Conservation (phyloP, 2,329 filamentous ascomycete species). For the Penicillium sp. region DNA sequence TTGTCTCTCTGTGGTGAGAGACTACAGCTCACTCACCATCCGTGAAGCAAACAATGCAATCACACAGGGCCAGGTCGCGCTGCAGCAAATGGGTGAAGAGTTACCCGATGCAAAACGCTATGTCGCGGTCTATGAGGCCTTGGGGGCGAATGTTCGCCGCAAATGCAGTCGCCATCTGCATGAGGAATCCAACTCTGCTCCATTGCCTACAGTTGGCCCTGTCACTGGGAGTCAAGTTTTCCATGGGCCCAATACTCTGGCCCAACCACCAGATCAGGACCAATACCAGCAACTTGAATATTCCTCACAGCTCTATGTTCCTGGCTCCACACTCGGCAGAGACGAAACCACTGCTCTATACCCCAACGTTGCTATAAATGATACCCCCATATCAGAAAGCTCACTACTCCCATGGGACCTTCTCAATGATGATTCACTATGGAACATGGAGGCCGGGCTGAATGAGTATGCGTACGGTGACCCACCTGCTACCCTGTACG, state of each 20-base stretch:
- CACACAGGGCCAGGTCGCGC: conserved; percentile 4
- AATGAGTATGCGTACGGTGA: conserved; percentile 36
- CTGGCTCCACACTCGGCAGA: not conserved
- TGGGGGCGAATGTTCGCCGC: conserved; percentile 15
- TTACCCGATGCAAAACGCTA: conserved; percentile 22
- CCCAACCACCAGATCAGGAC: not conserved
- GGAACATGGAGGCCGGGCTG: conserved; percentile 32
- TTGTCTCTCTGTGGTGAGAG: conserved; percentile 18
- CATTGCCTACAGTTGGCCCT: not conserved
- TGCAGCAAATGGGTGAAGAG: conserved; percentile 18
- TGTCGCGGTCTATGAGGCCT: conserved; percentile 23
- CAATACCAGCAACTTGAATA: not conserved
- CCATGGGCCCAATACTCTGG: not conserved
- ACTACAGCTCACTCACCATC: conserved; percentile 8
- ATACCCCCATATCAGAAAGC: conserved; percentile 2
- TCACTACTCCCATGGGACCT: conserved; percentile 17
- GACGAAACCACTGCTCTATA: not conserved
- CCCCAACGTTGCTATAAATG: not conserved
- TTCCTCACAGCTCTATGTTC: not conserved
- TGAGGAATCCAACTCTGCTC: not conserved
- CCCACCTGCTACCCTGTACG: conserved; percentile 9
- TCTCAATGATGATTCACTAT: conserved; percentile 16
- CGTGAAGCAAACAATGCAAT: conserved; percentile 15
- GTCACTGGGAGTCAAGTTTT: not conserved
- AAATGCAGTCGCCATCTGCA: conserved; percentile 9